Conservation (phyloP, 345 rosid genomes). For the Eucalyptus curtisii region DNA sequence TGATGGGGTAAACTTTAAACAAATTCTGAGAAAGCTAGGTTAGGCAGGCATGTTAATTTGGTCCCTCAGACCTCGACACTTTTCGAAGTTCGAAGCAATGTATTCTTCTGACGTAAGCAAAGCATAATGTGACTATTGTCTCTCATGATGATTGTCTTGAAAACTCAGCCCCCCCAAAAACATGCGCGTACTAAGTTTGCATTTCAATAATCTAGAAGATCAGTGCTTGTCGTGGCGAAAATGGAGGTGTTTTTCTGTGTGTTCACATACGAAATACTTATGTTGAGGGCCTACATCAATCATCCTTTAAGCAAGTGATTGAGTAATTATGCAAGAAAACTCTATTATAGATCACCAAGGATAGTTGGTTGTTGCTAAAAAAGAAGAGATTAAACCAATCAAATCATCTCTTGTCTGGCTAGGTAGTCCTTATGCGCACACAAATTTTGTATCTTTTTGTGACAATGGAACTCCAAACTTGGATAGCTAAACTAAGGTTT, state of each 20-base stretch:
- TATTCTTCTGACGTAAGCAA: slow-evolving; percentile 8
- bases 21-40: background rate
- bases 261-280: no score
- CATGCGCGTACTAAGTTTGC: background rate
- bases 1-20: background rate
- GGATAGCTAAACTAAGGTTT: background rate
- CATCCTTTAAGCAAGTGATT: background rate
- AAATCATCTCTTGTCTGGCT: background rate
- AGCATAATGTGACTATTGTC: background rate
- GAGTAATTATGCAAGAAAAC: background rate
- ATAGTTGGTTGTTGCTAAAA: background rate
- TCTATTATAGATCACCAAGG: background rate
- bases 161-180: background rate
- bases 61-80: background rate
- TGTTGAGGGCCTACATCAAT: background rate
- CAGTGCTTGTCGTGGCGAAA: background rate
- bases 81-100: background rate
- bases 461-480: background rate
- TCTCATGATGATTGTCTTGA: background rate
- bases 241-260: background rate
- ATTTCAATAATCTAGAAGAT: background rate
- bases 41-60: background rate
- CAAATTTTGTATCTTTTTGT: background rate
- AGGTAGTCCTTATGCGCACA: background rate
- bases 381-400: background rate